phyloP scores from a whole-genome alignment of 257 asterid genomes.

The Gentiana dahurica region DNA sequence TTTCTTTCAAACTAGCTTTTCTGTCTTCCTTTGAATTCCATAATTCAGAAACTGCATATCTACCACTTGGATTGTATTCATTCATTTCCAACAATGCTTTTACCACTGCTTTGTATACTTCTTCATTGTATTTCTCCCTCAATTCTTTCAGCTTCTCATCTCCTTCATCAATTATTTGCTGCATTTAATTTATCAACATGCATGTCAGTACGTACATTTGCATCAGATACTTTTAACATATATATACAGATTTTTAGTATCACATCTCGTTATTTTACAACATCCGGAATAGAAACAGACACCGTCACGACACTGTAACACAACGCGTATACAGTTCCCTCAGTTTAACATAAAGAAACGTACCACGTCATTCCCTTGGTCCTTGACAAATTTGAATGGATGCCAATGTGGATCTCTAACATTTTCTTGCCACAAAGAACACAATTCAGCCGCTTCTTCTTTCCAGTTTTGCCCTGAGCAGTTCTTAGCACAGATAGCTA shows the following conservation, averaged over 20 bases:
- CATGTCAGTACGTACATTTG: background rate
- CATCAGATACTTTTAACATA: too few relatives aligned
- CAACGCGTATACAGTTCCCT: background rate
- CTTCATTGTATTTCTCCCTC: constrained; percentile 4
- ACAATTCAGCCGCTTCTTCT: background rate
- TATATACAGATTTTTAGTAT: background rate
- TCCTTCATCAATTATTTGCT: constrained; percentile 16
- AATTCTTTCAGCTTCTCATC: constrained; percentile 11
- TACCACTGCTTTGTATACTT: constrained; percentile 8
- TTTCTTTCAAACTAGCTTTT: constrained; percentile 14
- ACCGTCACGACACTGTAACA: background rate
- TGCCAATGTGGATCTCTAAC: constrained; percentile 10
- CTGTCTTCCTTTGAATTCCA: constrained; percentile 11
- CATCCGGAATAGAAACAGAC: background rate
- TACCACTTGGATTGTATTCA: constrained; percentile 19
- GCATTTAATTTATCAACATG: background rate
- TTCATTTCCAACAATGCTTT: constrained; percentile 13
- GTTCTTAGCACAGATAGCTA: constrained; percentile 1
- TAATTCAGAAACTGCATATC: constrained; percentile 14
- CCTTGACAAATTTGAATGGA: constrained; percentile 9
- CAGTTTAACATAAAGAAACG: too few relatives aligned
- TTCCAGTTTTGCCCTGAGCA: constrained; percentile 1
- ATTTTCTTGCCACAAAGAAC: constrained; percentile 15
- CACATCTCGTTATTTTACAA: background rate
- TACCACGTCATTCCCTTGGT: background rate